Evolutionary conservation across 441 rosid genomes (phyloP), one percentile per base, ranked within the genome.

Genomic region (Flueggea neowawraea): DNA sequence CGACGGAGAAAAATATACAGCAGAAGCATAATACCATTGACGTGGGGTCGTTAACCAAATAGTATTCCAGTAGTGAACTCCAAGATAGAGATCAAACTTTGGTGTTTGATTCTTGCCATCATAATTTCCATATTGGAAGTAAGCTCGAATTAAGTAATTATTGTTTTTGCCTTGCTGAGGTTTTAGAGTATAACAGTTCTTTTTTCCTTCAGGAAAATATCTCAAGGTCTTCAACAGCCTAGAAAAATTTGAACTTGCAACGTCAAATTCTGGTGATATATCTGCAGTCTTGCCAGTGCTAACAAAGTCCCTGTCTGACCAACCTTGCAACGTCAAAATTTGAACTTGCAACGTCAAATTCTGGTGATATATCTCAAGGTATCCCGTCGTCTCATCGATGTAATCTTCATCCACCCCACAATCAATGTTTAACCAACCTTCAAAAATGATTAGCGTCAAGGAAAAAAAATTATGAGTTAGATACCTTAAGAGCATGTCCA

Each of bases 391-490:
- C 2, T 0, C 2, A 13, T 74, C 74, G 4, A 10, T 4, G 61
- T 62, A 69, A 58, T 63, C 74, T 16, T 16, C 48, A 10, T 50
- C 44, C 15, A 31, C 78, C 14, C 78, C 74, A 16, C 78, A 69
- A 31, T 69, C 78, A 10, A 74, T 74, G 63, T 60, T 74, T 15
- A 74, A 66, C 33, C 58, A 74, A 62, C 64, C 60, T 67, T 32
- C 1, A 16, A 14, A 52, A 32, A 43, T 6, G 28, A 22, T 22
- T 0, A 22, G 28, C 28, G 28, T 22, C 28, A 22, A 22, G 28
- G 28, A 22, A 22, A 22, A 22, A 22, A 22, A 22, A 22, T n/a
- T 22, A 22, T 22, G 28, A 22, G 1, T 22, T 22, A 22, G 28
- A 22, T 22, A 22, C 28, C 1, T 22, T 22, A 22, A 22, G 28